Evolutionary conservation across 352 stramenopile species (phyloP), one percentile per base, ranked within the genome.

Genomic region (Phytophthora hibernalis): DNA sequence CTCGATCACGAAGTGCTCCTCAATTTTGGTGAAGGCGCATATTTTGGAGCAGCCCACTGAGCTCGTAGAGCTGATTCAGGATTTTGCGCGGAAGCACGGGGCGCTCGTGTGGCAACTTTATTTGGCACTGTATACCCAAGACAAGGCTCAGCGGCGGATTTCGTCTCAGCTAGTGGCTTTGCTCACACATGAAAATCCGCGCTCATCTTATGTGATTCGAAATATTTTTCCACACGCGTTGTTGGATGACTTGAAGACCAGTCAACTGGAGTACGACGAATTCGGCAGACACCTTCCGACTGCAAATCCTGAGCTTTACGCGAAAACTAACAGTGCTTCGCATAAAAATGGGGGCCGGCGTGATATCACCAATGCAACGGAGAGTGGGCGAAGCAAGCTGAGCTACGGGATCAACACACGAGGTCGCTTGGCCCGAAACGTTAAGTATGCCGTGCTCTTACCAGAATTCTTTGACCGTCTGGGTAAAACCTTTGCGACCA

Each of bases 391-490:
- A 15, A 87, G 70, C 70, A 92, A 89, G 52, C 64, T 93, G 42
- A 88, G 64, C 44, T 90, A 83, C 22, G 87, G 84, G 1, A 85
- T 95, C 54, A 94, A 89, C 49, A 93, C 88, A 11, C 83, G 86
- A 5, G 76, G 80, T 45, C 72, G 85, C 5, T 73, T 96, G n/a
- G 86, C 90, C n/a, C 73, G 76, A 45, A 85, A 86, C 22, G 74
- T 82, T 0, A 96, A 96, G 54, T 87, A 87, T 33, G 87, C 93
- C 21, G 89, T 96, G 13, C 61, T 96, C 2, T 71, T 95, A 55
- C 89, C 89, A 3, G 89, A 96, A 49, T 96, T 96, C 54, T 96
- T 96, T 56, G 89, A 96, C 21, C 84, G 87, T 13, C 40, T 96
- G 28, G 80, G 83, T 65, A 91, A 88, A 76, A 90, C 61, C 7